A percentile compares a stretch with the other conserved stretches of the same genome.
Evolutionary conservation across 345 rosid genomes (phyloP).

Genomic region (Melaleuca quinquenervia): DNA sequence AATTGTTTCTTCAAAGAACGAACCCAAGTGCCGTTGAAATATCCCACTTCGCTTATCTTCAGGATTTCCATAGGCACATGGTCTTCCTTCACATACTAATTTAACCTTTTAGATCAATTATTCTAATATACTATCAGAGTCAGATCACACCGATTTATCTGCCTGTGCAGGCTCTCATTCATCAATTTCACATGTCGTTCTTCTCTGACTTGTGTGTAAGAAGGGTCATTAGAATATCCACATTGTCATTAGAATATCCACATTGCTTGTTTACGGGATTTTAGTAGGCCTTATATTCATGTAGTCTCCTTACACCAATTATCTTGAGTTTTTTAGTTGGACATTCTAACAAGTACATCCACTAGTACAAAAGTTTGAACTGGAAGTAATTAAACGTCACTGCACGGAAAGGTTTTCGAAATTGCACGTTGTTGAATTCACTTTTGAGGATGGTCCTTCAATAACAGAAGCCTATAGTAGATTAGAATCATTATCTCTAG

Average conservation of each 20-base stretch:
- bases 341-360: neutral
- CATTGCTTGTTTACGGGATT: neutral
- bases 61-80: neutral
- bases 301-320: neutral
- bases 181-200: neutral
- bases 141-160: neutral
- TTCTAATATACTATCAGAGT: neutral
- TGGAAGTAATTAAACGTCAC: neutral
- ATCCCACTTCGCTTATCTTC: neutral
- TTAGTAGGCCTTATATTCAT: neutral
- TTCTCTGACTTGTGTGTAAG: neutral
- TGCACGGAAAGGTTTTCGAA: neutral
- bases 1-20: neutral
- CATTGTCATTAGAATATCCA: neutral
- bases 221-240: neutral
- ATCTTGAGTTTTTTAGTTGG: neutral
- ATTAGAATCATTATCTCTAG: neutral
- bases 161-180: neutral
- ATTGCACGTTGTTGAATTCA: neutral
- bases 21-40: neutral
- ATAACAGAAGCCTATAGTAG: neutral
- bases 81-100: neutral
- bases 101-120: neutral
- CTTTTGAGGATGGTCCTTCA: neutral
- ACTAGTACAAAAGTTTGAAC: neutral